A percentile compares a stretch with the other conserved stretches of the same genome.
These are phyloP conservation scores for Saururus chinensis DNA, from an alignment of 164 flowering plant genomes.

Conservation along the genomic window DNA sequence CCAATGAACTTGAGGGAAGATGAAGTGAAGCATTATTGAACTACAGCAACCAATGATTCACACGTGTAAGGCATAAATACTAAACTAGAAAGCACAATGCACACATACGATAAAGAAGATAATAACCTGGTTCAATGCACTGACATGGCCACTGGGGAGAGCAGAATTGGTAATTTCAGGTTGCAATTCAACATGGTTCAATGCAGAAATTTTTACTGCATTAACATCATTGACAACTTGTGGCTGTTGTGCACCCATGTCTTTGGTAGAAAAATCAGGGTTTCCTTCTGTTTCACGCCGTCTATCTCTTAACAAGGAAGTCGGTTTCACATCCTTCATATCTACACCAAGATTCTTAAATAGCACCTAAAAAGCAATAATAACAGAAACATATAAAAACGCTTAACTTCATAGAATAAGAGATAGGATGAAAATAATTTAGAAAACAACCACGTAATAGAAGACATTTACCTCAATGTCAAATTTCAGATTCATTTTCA, in stretches of 20 bases:
- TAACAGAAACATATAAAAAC: neutral
- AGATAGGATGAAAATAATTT: neutral
- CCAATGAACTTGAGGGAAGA: slow-evolving; percentile 41
- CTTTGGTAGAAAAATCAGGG: slow-evolving; percentile 96
- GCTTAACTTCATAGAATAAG: neutral
- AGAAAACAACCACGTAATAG: neutral
- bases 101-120: neutral
- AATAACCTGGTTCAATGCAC: slow-evolving; percentile 54
- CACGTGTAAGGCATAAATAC: neutral
- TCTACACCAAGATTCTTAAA: slow-evolving; percentile 83
- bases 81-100: neutral
- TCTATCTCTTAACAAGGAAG: slow-evolving; percentile 78
- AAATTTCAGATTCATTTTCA: slow-evolving; percentile 97
- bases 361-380: slow-evolving; percentile 48
- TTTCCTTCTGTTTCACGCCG: slow-evolving; percentile 83
- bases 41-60: slow-evolving; percentile 23
- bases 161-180: slow-evolving; percentile 52
- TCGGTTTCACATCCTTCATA: slow-evolving; percentile 74
- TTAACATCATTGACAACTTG: slow-evolving; percentile 58
- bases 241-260: slow-evolving; percentile 55
- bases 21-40: slow-evolving; percentile 53
- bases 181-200: slow-evolving; percentile 67
- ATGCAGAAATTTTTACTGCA: slow-evolving; percentile 39
- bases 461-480: slow-evolving; percentile 71
- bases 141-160: slow-evolving; percentile 53